Base-by-base conservation (phyloP, 208 protist genomes). In the Kentomonas sorsogonicus region DNA sequence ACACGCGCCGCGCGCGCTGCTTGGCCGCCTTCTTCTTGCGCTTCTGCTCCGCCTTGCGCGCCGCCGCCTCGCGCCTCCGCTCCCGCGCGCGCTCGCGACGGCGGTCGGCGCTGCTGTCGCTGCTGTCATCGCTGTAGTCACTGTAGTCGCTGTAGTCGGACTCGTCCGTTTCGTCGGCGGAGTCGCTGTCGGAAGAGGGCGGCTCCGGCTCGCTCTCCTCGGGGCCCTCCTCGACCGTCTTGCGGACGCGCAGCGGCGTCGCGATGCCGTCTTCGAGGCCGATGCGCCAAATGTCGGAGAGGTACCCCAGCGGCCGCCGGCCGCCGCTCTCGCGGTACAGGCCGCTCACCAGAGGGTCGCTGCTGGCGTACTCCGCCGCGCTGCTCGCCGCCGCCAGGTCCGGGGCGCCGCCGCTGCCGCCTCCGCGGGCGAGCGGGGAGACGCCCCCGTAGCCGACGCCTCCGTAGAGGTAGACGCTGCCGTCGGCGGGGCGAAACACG, bases 401-500 rank as follows among this genome's bases (percentile, higher is more conserved):
- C n/a, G 38, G 39, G 25, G 5, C 52, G 2, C 7, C 31, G 22
- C 39, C 13, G 38, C 31, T n/a, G 25, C 52, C 36, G 36, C 38
- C 23, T 3, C 34, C 4, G 38, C 38, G 18, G 29, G 51, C 2
- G 53, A 22, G 45, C 22, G n/a, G 18, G 15, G 38, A 13, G 38
- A 22, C 39, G 18, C 45, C 3, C 18, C 36, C 29, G 15, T 48
- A 46, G 25, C 63, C 68, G 23, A 74, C 63, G 29, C 83, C 83
- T 39, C 83, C 83, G 51, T 81, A 90, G n/a, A 90, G 56, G 62
- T 86, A 90, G 30, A 86, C 58, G n/a, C 58, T 65, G 33, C 52
- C 63, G 44, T 72, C 65, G 3, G 56, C 44, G 0, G 60, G 41
- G 31, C 71, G 64, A 61, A 72, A 85, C 4, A 83, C 69, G 18